Conservation (phyloP, 176 grass and related monocot species). For the Carex pumila region DNA sequence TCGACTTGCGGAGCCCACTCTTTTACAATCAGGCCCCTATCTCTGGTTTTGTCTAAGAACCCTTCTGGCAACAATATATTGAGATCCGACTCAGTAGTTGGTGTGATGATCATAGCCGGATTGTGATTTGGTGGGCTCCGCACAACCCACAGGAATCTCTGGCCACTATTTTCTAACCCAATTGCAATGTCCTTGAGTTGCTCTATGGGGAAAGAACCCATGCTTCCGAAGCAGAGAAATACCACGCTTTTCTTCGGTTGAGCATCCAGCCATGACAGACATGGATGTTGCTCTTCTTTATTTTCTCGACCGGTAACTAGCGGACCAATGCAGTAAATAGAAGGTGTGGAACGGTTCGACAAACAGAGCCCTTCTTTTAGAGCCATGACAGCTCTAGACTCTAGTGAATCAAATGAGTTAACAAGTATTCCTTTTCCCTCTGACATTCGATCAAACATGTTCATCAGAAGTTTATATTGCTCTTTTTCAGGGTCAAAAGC, state of each 20-base stretch:
- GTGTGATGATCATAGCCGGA: not conserved
- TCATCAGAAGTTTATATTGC: not conserved
- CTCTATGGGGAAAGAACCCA: slow-evolving; percentile 8
- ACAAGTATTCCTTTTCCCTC: slow-evolving; percentile 18
- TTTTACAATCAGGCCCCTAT: too few relatives aligned
- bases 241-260: slow-evolving; percentile 29
- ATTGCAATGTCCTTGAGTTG: slow-evolving; percentile 29
- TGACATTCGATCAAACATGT: not conserved
- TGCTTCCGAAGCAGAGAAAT: slow-evolving; percentile 40
- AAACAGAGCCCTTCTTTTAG: not conserved
- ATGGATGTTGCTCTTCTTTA: not conserved
- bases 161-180: slow-evolving; percentile 28
- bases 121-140: not conserved
- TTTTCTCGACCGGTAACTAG: not conserved
- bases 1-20: too few relatives aligned
- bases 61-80: not conserved
- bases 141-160: slow-evolving; percentile 39
- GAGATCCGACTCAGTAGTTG: not conserved
- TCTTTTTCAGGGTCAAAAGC: not conserved
- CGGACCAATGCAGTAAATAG: slow-evolving; percentile 20
- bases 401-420: slow-evolving; percentile 20
- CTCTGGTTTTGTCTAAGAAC: too few relatives aligned
- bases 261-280: slow-evolving; percentile 30
- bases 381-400: slow-evolving; percentile 3
- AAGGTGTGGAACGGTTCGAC: not conserved